Evolutionary conservation across 1,139 yeast genomes (phyloP).

Genomic region (Geotrichum reessii): DNA sequence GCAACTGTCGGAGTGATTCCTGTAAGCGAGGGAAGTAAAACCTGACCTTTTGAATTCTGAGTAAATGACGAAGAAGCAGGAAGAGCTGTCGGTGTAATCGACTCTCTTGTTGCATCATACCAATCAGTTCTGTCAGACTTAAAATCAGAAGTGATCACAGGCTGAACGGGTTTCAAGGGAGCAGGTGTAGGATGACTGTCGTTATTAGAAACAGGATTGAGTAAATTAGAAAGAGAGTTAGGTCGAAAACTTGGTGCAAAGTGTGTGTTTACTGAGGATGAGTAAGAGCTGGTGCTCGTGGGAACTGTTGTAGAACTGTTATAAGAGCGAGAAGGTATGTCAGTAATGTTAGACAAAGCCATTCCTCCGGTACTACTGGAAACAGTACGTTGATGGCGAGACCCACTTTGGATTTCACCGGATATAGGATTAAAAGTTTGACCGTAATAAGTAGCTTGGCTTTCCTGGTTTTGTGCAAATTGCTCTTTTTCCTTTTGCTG

Average conservation of each 20-base stretch:
- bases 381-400: not conserved
- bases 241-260: not conserved
- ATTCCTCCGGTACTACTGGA: not conserved
- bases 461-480: not conserved
- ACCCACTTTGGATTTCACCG: conserved; percentile 1
- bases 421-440: not conserved
- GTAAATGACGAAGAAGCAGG: conserved; percentile 1
- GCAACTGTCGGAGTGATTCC: conserved; percentile 1
- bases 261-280: not conserved
- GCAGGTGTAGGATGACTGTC: not conserved
- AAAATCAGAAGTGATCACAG: not conserved
- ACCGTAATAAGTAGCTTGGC: not conserved
- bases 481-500: conserved; percentile 3
- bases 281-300: not conserved
- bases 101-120: conserved; percentile 6
- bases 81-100: conserved; percentile 3
- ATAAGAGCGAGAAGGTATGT: conserved; percentile 5
- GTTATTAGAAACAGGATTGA: conserved; percentile 9
- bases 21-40: conserved; percentile 11
- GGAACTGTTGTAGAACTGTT: not conserved
- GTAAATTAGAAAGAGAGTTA: conserved; percentile 14
- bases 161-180: not conserved
- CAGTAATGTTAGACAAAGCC: conserved; percentile 10
- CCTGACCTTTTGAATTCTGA: conserved; percentile 4
- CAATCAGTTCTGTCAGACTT: not conserved